Evolutionary conservation across 1,284 basidiomycete genomes (phyloP).

Genomic region (Termitomyces sp.): DNA sequence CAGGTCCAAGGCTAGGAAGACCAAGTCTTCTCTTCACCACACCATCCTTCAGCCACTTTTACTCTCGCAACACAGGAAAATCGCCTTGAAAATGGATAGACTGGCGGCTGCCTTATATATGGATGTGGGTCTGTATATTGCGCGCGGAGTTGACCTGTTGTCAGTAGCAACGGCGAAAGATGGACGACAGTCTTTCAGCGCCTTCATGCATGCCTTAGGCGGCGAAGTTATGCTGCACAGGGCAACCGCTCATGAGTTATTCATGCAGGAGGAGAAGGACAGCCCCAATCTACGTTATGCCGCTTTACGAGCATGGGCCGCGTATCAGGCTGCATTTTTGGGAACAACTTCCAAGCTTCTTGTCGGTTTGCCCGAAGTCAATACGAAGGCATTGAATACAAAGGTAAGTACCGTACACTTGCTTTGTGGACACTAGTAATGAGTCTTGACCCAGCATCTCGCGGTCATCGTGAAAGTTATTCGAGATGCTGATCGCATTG

Average conservation of each 20-base stretch:
- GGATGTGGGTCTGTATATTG: constrained; percentile 36
- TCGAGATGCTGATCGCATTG: constrained; percentile 34
- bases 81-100: constrained; percentile 41
- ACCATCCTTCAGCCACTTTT: constrained; percentile 24
- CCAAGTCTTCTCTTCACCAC: constrained; percentile 14
- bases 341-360: constrained; percentile 8
- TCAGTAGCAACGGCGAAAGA: constrained; percentile 20
- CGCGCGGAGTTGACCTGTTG: constrained; percentile 41
- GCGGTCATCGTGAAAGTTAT: constrained; percentile 32
- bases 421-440: constrained; percentile 1
- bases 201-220: constrained; percentile 35
- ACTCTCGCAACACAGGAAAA: constrained; percentile 25
- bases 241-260: constrained; percentile 27
- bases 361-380: constrained; percentile 15
- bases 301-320: constrained; percentile 43
- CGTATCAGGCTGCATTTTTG: constrained; percentile 27
- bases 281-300: constrained; percentile 15
- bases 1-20: constrained; percentile 18
- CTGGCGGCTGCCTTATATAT: constrained; percentile 35
- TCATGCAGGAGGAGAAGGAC: constrained; percentile 23
- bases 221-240: constrained; percentile 27
- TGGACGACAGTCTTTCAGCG: constrained; percentile 28
- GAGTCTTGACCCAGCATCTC: constrained; percentile 26
- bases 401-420: constrained; percentile 10
- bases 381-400: constrained; percentile 14